phyloP scores from a whole-genome alignment of 495 filamentous ascomycete genomes.

The Xylaria acuta region DNA sequence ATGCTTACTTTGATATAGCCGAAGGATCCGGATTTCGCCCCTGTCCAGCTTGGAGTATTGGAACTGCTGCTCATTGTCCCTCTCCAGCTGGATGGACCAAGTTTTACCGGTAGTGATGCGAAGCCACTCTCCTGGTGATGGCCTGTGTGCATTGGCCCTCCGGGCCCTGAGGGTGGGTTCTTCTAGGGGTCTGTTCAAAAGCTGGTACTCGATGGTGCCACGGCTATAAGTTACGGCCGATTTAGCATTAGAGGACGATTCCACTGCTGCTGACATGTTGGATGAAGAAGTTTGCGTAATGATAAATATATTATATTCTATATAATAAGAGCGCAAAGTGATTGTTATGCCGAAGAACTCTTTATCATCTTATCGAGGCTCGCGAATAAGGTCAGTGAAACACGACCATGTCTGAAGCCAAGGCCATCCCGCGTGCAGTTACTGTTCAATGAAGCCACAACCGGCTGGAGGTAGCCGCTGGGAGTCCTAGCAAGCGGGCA shows the following conservation, averaged over 20 bases:
- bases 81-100: neutral
- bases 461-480: no score
- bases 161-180: neutral
- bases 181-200: neutral
- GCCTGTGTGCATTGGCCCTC: neutral
- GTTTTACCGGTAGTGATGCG: neutral
- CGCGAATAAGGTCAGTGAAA: no score
- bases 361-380: no score
- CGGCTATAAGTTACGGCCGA: neutral
- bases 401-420: no score
- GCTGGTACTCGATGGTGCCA: neutral
- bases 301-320: neutral
- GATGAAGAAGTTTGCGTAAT: neutral
- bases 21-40: neutral
- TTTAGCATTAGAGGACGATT: neutral
- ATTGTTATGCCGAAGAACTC: neutral
- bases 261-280: neutral
- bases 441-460: no score
- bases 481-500: no score
- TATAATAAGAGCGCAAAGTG: neutral
- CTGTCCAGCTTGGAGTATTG: neutral
- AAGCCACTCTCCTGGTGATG: neutral
- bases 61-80: neutral
- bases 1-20: neutral
- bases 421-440: no score